Conservation (phyloP, 2,329 filamentous ascomycete genomes). For the Verticillium zaregamsianum region DNA sequence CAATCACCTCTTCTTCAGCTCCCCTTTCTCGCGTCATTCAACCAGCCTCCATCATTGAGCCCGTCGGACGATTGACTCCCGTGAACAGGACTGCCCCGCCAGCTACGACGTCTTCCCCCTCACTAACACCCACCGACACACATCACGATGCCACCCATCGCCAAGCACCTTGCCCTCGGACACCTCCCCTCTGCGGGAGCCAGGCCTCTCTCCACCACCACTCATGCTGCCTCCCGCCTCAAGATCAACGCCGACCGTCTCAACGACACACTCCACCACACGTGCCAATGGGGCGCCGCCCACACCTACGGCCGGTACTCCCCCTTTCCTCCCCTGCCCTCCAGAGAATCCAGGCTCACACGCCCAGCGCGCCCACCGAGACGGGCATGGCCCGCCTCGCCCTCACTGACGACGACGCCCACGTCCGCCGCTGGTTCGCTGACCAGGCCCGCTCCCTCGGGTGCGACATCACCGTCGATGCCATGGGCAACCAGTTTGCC, state of each 20-base stretch:
- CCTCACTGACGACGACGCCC: conserved; percentile 66
- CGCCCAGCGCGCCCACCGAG: conserved; percentile 33
- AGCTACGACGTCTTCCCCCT: too few relatives aligned
- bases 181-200: neutral
- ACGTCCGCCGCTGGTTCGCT: conserved; percentile 72
- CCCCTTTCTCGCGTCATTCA: too few relatives aligned
- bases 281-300: conserved; percentile 26
- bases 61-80: too few relatives aligned
- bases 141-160: neutral
- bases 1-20: too few relatives aligned
- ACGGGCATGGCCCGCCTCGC: conserved; percentile 75
- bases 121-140: neutral
- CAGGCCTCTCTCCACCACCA: neutral
- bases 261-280: conserved; percentile 25
- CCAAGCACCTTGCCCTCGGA: neutral
- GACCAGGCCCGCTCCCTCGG: conserved; percentile 57
- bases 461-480: conserved; percentile 64
- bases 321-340: neutral
- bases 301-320: conserved; percentile 21
- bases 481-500: conserved; percentile 80
- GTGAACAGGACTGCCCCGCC: too few relatives aligned
- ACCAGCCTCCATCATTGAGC: too few relatives aligned
- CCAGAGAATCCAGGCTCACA: too few relatives aligned
- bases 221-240: conserved; percentile 9
- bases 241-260: conserved; percentile 23